Conservation (phyloP, 179 eudicot species). For the Vitellaria paradoxa region DNA sequence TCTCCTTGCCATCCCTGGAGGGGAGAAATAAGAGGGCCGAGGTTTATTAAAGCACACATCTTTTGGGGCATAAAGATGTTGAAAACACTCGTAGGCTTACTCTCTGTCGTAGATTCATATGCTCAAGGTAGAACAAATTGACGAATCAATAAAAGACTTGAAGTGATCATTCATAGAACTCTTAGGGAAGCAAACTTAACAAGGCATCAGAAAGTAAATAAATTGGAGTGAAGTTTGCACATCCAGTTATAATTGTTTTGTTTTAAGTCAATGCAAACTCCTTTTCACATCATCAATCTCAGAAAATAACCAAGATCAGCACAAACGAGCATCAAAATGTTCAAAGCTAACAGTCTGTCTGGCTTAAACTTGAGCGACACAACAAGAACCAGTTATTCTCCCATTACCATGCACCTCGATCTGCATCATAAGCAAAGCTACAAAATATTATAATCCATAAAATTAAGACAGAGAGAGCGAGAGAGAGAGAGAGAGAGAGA, state of each 20-base stretch:
- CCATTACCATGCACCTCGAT: not conserved
- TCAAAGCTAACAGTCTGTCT: not conserved
- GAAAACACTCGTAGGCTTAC: too few relatives aligned
- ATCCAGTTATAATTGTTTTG: not conserved
- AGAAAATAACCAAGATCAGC: constrained; percentile 1
- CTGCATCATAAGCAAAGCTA: constrained; percentile 10
- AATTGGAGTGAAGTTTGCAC: not conserved
- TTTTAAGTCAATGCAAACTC: not conserved
- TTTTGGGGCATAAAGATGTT: too few relatives aligned
- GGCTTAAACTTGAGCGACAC: not conserved
- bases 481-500: not conserved
- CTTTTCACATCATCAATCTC: not conserved
- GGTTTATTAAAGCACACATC: too few relatives aligned
- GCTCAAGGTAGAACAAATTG: too few relatives aligned
- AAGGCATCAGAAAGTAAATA: constrained; percentile 7
- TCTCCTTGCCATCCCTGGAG: too few relatives aligned
- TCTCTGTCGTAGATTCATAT: too few relatives aligned
- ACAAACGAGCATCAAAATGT: not conserved
- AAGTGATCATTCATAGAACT: too few relatives aligned
- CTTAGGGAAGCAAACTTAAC: too few relatives aligned
- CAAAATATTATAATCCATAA: constrained; percentile 2
- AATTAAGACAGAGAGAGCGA: not conserved
- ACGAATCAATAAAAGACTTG: too few relatives aligned
- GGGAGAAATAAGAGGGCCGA: too few relatives aligned
- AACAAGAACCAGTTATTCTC: not conserved